Conservation (phyloP, 192 early-diverging fungal species). For the Backusella westeae region DNA sequence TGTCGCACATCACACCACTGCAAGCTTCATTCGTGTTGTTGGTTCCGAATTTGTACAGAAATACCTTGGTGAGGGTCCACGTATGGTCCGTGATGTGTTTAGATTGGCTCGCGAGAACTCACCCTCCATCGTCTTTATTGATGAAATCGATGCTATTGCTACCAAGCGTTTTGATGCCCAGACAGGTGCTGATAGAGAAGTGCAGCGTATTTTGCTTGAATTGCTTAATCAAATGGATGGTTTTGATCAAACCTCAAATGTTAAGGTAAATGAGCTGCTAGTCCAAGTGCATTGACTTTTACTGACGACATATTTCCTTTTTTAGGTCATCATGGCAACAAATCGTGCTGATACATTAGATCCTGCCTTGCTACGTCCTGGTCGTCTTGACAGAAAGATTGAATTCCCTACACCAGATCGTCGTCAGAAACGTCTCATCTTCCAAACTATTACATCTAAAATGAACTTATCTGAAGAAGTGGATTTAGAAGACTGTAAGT, state of each 20-base stretch:
- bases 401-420: slow-evolving; percentile 98
- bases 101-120: slow-evolving; percentile 95
- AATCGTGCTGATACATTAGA: slow-evolving; percentile 97
- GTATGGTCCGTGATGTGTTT: slow-evolving; percentile 98
- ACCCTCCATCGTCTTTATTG: slow-evolving; percentile 97
- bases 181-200: slow-evolving; percentile 98
- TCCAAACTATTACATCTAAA: slow-evolving; percentile 90
- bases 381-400: slow-evolving; percentile 96
- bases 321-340: slow-evolving; percentile 96
- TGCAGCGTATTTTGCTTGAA: slow-evolving; percentile 96
- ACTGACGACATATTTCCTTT: neutral
- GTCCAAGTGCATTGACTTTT: neutral
- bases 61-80: slow-evolving; percentile 96
- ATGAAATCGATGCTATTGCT: slow-evolving; percentile 98
- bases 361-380: slow-evolving; percentile 95
- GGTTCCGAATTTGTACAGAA: slow-evolving; percentile 99
- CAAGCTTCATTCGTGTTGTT: slow-evolving; percentile 94
- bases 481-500: slow-evolving; percentile 94
- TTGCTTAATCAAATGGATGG: slow-evolving; percentile 99
- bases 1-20: slow-evolving; percentile 97
- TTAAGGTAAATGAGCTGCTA: slow-evolving; percentile 64
- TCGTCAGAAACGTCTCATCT: slow-evolving; percentile 96
- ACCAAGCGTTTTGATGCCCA: slow-evolving; percentile 98
- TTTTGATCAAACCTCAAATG: slow-evolving; percentile 96
- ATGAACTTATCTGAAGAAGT: slow-evolving; percentile 99